Conservation (phyloP, 371 early-diverging fungal genomes). For the Cladochytrium tenue region DNA sequence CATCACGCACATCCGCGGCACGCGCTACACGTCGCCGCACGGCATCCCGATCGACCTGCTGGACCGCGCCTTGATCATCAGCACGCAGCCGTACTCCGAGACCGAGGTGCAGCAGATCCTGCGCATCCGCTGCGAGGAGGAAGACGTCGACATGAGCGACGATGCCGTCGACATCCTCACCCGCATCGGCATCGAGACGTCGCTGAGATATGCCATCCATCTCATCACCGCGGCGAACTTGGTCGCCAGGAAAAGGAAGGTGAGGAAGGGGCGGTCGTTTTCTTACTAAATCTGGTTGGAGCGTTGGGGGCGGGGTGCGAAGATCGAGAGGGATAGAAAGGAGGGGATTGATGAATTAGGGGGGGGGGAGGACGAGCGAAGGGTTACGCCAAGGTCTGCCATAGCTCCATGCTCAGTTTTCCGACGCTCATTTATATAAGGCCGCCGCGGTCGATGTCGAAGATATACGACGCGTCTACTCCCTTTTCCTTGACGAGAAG, state of each 20-base stretch:
- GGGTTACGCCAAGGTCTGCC: too few relatives aligned
- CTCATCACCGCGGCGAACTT: conserved; percentile 91
- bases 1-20: conserved; percentile 90
- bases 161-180: conserved; percentile 89
- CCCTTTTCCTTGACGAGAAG: conserved; percentile 93
- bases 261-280: conserved; percentile 23
- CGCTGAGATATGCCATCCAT: conserved; percentile 96
- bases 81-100: conserved; percentile 81
- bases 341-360: neutral
- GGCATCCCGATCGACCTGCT: conserved; percentile 97
- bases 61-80: conserved; percentile 92
- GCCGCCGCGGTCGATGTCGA: conserved; percentile 83
- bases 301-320: too few relatives aligned
- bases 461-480: conserved; percentile 90
- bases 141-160: conserved; percentile 94
- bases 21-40: conserved; percentile 89
- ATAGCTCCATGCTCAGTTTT: too few relatives aligned
- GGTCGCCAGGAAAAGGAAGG: conserved; percentile 87
- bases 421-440: too few relatives aligned
- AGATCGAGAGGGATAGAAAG: too few relatives aligned
- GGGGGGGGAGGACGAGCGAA: too few relatives aligned
- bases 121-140: conserved; percentile 89
- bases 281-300: conserved; percentile 14
- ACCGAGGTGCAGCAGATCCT: conserved; percentile 90
- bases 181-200: conserved; percentile 86